Evolutionary conservation across 306 rosid genomes (phyloP).

Genomic region (Begonia fuchsioides): DNA sequence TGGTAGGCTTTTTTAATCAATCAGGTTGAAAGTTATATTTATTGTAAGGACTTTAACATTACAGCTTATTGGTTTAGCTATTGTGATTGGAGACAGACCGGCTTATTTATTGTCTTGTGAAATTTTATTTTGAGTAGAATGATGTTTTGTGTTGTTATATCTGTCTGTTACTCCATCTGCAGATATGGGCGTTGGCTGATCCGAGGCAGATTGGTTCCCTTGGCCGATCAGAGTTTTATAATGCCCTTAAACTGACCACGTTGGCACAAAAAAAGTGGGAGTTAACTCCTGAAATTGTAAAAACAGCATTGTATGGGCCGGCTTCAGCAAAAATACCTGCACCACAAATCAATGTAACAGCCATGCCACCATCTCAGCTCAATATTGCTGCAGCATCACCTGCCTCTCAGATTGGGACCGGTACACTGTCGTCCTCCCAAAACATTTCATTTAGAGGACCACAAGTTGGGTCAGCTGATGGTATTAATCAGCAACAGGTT

Average conservation of each 20-base stretch:
- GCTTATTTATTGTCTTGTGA: background rate
- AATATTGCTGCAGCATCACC: constrained; percentile 29
- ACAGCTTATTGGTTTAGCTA: too few species aligned
- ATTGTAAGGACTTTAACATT: too few species aligned
- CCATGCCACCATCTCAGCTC: constrained; percentile 31
- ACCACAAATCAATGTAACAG: constrained; percentile 55
- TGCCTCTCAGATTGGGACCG: constrained; percentile 22
- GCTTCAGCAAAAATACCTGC: constrained; percentile 95
- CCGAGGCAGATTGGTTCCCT: constrained; percentile 65
- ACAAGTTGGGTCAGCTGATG: constrained; percentile 24
- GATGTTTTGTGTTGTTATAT: constrained; percentile 4
- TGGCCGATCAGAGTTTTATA: constrained; percentile 79
- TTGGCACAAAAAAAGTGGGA: constrained; percentile 94
- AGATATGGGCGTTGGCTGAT: constrained; percentile 88
- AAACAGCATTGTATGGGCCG: constrained; percentile 82
- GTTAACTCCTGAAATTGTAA: constrained; percentile 71
- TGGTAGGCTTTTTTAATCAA: too few species aligned
- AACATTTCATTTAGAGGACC: constrained; percentile 36
- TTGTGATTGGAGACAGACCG: too few species aligned
- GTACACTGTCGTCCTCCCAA: constrained; percentile 29
- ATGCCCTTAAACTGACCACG: constrained; percentile 96
- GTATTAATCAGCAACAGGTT: constrained; percentile 21
- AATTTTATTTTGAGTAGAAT: background rate
- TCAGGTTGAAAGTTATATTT: too few species aligned
- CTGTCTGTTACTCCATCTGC: constrained; percentile 16